Evolutionary conservation across 345 rosid species (phyloP).

Genomic region (Raphanus sativus): DNA sequence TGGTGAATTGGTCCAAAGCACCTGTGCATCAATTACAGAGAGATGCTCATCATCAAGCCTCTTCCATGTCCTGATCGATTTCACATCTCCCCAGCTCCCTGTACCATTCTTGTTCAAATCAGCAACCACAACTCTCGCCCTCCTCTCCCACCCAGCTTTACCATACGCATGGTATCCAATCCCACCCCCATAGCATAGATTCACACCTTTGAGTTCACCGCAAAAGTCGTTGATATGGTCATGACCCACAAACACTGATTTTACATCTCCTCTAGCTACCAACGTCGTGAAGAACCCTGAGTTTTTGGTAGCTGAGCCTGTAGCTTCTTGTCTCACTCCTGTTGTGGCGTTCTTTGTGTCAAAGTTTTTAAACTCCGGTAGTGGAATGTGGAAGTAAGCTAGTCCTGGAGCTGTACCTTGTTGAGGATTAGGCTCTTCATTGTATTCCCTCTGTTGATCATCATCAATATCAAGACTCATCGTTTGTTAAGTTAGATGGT

Average conservation of each 20-base stretch:
- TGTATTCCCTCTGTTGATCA: constrained; percentile 55
- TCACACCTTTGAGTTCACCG: constrained; percentile 58
- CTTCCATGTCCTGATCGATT: constrained; percentile 89
- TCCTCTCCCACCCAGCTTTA: constrained; percentile 86
- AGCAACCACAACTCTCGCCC: constrained; percentile 78
- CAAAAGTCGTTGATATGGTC: constrained; percentile 93
- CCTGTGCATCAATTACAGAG: constrained; percentile 55
- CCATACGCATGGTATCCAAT: constrained; percentile 98
- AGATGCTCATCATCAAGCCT: constrained; percentile 76
- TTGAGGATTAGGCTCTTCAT: constrained; percentile 56
- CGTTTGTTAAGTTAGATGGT: too few species aligned
- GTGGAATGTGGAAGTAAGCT: constrained; percentile 88
- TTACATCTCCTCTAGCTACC: constrained; percentile 85
- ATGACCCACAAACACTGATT: constrained; percentile 85
- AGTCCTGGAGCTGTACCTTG: constrained; percentile 78
- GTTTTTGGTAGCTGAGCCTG: constrained; percentile 63
- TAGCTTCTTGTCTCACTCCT: constrained; percentile 77
- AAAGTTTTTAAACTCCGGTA: constrained; percentile 72
- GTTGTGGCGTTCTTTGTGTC: constrained; percentile 53
- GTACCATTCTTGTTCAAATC: constrained; percentile 55
- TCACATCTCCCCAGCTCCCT: constrained; percentile 65
- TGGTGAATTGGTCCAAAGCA: constrained; percentile 63
- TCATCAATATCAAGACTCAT: not conserved
- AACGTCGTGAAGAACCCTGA: constrained; percentile 87
- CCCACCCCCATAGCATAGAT: constrained; percentile 91